These are phyloP conservation scores for Backusella macrospora DNA, from an alignment of 192 early-diverging fungal genomes.

Conservation along the genomic window DNA sequence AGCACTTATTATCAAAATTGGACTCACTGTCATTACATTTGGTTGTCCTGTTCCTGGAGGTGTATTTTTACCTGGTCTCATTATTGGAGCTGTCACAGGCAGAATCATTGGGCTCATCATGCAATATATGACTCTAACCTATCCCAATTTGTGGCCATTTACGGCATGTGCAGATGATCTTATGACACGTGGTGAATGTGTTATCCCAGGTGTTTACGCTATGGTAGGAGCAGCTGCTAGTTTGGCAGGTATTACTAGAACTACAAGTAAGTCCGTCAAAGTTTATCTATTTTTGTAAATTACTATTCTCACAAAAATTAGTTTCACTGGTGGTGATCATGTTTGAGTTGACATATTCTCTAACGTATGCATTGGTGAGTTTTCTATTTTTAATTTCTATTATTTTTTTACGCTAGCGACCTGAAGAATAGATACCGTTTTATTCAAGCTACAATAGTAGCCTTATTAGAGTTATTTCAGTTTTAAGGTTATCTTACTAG, in stretches of 20 bases:
- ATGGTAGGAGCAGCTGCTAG: slow-evolving; percentile 92
- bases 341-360: slow-evolving; percentile 96
- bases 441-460: too few species aligned
- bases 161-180: slow-evolving; percentile 74
- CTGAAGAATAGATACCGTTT: too few species aligned
- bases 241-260: slow-evolving; percentile 83
- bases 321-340: slow-evolving; percentile 94
- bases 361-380: slow-evolving; percentile 78
- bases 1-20: slow-evolving; percentile 60
- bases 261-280: slow-evolving; percentile 55
- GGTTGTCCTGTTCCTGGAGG: slow-evolving; percentile 84
- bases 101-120: slow-evolving; percentile 86
- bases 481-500: too few species aligned
- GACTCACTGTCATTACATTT: slow-evolving; percentile 71
- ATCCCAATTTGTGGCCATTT: slow-evolving; percentile 72
- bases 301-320: slow-evolving; percentile 9
- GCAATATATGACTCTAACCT: slow-evolving; percentile 58
- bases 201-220: slow-evolving; percentile 95
- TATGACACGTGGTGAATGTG: slow-evolving; percentile 60
- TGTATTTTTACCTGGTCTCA: slow-evolving; percentile 94
- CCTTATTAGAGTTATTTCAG: too few species aligned
- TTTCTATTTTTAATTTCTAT: neutral
- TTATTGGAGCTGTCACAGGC: slow-evolving; percentile 90
- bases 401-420: too few species aligned
- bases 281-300: neutral